Evolutionary conservation across 2,329 filamentous ascomycete genomes (phyloP).

Genomic region (Onygenales sp.): DNA sequence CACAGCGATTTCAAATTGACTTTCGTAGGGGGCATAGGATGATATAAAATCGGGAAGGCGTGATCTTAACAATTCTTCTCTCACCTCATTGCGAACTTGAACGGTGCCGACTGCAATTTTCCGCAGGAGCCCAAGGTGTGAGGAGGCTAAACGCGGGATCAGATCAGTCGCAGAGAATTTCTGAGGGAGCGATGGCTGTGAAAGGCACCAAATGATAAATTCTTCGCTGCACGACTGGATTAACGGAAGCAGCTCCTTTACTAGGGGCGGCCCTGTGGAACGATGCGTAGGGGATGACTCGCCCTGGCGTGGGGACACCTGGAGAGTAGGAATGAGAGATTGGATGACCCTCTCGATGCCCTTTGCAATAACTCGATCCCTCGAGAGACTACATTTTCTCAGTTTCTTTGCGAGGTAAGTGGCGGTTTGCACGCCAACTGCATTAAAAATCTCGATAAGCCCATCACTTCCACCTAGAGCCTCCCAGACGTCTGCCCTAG

Average conservation of each 20-base stretch:
- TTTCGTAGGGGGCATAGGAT: conserved; percentile 1
- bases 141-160: neutral
- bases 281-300: too few species aligned
- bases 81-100: neutral
- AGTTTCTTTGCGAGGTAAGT: neutral
- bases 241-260: neutral
- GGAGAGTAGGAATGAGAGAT: neutral
- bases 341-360: neutral
- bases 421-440: neutral
- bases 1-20: neutral
- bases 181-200: neutral
- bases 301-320: neutral
- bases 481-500: neutral
- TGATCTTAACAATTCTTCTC: neutral
- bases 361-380: neutral
- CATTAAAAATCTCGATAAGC: neutral
- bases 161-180: neutral
- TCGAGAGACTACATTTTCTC: neutral
- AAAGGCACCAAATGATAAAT: neutral
- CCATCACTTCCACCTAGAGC: neutral
- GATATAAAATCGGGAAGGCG: conserved; percentile 2
- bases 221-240: neutral
- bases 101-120: conserved; percentile 4
- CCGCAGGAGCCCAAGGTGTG: conserved; percentile 2
- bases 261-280: neutral